Percentiles rank a stretch among this genome's conserved stretches.
Conservation (phyloP, 495 filamentous ascomycete genomes). For the Pyrenula aspistea region DNA sequence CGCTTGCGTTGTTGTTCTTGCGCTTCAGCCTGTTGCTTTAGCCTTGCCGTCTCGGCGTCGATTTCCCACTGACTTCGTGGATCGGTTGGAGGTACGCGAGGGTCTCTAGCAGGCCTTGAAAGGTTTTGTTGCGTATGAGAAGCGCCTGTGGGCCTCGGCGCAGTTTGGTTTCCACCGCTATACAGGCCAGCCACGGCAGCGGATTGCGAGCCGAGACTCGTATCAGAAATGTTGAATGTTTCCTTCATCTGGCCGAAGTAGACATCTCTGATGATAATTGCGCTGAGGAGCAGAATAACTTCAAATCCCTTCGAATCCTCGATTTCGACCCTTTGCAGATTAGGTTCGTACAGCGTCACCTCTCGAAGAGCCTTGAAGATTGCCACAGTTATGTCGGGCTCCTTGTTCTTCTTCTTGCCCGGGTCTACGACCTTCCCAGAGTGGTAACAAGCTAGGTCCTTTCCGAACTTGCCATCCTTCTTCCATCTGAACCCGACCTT, state of each 20-base stretch:
- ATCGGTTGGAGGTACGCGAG: slow-evolving; percentile 19
- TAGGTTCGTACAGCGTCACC: slow-evolving; percentile 84
- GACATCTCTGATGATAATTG: slow-evolving; percentile 77
- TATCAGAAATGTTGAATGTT: slow-evolving; percentile 64
- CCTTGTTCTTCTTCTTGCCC: slow-evolving; percentile 60
- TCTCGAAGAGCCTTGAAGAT: slow-evolving; percentile 59
- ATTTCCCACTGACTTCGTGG: slow-evolving; percentile 43
- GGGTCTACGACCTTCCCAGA: slow-evolving; percentile 59
- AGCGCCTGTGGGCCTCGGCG: slow-evolving; percentile 3
- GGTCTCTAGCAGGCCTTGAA: slow-evolving; percentile 1
- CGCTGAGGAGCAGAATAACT: slow-evolving; percentile 69
- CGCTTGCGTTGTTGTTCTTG: slow-evolving; percentile 42
- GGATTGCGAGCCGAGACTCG: slow-evolving; percentile 3
- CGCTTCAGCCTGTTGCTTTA: slow-evolving; percentile 42
- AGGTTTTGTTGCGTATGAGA: slow-evolving; percentile 7
- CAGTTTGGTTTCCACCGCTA: slow-evolving; percentile 1
- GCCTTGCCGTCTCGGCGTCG: slow-evolving; percentile 50
- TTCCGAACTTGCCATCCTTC: slow-evolving; percentile 74
- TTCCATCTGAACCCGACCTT: slow-evolving; percentile 83
- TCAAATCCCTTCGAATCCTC: slow-evolving; percentile 93
- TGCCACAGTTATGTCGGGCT: slow-evolving; percentile 88
- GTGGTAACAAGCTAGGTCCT: slow-evolving; percentile 71
- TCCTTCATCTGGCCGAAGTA: slow-evolving; percentile 59
- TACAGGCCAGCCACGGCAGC: slow-evolving; percentile 5
- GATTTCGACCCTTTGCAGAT: slow-evolving; percentile 78